Base-by-base conservation (phyloP, 192 early-diverging fungal genomes). In the Coemansia sp. region DNA sequence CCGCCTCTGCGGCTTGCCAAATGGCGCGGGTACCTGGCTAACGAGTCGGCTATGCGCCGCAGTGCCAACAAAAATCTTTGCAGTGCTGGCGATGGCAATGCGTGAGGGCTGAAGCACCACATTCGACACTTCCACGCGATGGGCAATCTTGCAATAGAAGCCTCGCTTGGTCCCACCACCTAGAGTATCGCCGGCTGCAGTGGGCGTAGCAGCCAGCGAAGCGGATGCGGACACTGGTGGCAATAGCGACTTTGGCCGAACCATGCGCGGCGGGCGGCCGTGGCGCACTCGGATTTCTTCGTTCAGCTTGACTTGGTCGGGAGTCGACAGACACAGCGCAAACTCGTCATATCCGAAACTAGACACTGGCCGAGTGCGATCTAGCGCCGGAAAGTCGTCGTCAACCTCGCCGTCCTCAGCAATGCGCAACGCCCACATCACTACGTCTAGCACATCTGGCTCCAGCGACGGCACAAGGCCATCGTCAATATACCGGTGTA, bases 341-440 rank as follows among this genome's bases (percentile, higher is more conserved):
- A 97, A 95, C 66, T 93, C 90, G 74, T 97, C 92, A 80, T 94
- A 95, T 0, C 88, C 87, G 71, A 95, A 94, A 59, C 90, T 88
- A 22, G 91, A 85, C 62, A 98, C 95, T 59, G 89, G 93, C 15
- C 93, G 74, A 11, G 88, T 89, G 64, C 95, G 88, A 62, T 99
- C 97, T 62, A 97, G 84, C 10, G 94, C 97, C 38, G 96, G 96
- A 71, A 99, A 91, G 76, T 99, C 95, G 36, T 97, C 95, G 68
- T 99, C 97, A 37, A 99, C 89, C 39, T 89, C 89, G 20, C 97
- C 97, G 80, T 97, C 97, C 67, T 97, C 96, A 0, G 91, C 94
- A 70, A 99, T 97, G 39, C 93, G 84, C 71, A 99, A 76, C 19
- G 89, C 89, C 97, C 97, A 99, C 69, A 86, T 74, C 3, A 84